phyloP scores from a whole-genome alignment of 108 stramenopile genomes.

The Heterococcus sp. region DNA sequence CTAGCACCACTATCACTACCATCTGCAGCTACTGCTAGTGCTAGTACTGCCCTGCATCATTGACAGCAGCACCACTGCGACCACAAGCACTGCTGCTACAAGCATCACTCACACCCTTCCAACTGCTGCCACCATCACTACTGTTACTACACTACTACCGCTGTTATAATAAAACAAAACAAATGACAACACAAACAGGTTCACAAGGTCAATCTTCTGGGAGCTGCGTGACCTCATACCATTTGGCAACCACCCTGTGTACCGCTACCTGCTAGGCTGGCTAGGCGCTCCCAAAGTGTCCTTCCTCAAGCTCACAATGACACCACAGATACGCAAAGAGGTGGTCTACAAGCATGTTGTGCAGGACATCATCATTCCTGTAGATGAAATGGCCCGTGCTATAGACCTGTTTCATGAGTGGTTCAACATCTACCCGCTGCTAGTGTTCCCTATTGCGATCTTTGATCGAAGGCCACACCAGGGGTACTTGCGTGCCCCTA shows the following conservation, averaged over 20 bases:
- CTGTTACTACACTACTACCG: no score
- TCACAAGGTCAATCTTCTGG: slow-evolving; percentile 64
- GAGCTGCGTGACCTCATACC: slow-evolving; percentile 67
- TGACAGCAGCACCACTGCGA: no score
- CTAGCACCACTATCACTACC: no score
- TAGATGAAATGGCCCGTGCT: slow-evolving; percentile 46
- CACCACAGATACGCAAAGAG: slow-evolving; percentile 1
- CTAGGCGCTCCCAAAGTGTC: slow-evolving; percentile 59
- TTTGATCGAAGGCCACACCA: slow-evolving; percentile 10
- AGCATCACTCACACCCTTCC: no score
- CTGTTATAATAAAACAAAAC: no score
- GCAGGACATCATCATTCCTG: slow-evolving; percentile 65
- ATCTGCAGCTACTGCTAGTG: no score
- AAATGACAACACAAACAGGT: no score
- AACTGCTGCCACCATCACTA: no score
- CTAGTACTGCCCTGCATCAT: no score
- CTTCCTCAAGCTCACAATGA: slow-evolving; percentile 41
- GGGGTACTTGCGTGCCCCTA: slow-evolving; percentile 40
- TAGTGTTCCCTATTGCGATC: slow-evolving; percentile 50
- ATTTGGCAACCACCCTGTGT: slow-evolving; percentile 60
- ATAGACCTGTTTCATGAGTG: slow-evolving; percentile 53
- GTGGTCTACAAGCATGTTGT: slow-evolving; percentile 19
- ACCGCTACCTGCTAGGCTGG: slow-evolving; percentile 64
- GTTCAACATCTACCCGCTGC: slow-evolving; percentile 63
- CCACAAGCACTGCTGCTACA: no score